Evolutionary conservation across 2,329 filamentous ascomycete genomes (phyloP).

Genomic region (Penicillium hesseltinei): DNA sequence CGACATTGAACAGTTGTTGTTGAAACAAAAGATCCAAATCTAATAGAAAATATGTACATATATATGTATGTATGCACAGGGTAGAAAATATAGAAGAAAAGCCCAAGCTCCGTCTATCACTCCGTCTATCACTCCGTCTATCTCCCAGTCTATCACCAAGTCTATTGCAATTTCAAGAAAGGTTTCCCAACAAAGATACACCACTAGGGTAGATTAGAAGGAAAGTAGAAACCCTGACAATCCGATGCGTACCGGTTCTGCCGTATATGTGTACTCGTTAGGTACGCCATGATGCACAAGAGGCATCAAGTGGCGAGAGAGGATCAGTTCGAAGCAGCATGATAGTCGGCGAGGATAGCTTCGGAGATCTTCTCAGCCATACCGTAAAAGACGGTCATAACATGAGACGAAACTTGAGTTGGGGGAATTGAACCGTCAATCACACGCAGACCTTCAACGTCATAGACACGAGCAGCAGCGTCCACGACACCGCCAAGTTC

Average conservation of each 20-base stretch:
- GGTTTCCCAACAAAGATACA: not conserved
- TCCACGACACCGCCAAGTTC: constrained; percentile 37
- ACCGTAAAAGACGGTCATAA: constrained; percentile 33
- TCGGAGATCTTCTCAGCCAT: constrained; percentile 30
- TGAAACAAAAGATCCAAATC: not conserved
- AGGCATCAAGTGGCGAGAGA: not conserved
- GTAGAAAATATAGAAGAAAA: not conserved
- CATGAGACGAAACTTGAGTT: constrained; percentile 32
- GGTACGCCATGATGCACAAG: not conserved
- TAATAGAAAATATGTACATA: not conserved
- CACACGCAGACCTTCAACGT: constrained; percentile 34
- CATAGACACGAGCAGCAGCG: constrained; percentile 30
- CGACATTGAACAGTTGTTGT: not conserved
- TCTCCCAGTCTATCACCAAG: too few species aligned
- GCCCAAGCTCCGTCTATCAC: not conserved
- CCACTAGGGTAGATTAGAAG: not conserved
- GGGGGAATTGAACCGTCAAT: constrained; percentile 39
- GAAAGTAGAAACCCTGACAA: not conserved
- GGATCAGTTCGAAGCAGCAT: not conserved
- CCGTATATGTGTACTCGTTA: not conserved
- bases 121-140: not conserved
- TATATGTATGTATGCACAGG: not conserved
- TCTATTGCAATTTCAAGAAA: not conserved
- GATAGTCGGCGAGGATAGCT: constrained; percentile 14
- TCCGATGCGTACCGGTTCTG: not conserved